Evolutionary conservation across 108 stramenopile genomes (phyloP), one percentile per base, ranked within the genome.

Genomic region (Skeletonema grethae): DNA sequence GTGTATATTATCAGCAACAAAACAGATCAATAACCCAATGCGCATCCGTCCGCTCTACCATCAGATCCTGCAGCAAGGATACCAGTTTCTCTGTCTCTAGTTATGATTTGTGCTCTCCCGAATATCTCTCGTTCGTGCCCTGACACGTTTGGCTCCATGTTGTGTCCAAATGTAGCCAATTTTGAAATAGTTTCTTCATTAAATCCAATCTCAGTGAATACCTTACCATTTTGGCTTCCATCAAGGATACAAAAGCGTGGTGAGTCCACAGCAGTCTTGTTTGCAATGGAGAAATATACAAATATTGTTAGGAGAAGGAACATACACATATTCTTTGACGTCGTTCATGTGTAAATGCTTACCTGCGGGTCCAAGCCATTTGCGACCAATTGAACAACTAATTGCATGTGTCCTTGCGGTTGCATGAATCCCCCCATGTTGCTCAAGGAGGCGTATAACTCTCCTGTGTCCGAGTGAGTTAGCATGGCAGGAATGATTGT

Each of bases 341-440:
- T 16, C 15, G 48, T 45, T 41, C n/a, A 57, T 56, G 57, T 32
- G 41, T n/a, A 11, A 43, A n/a, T 9, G 15, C 41, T 43, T 43
- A 78, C 77, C 84, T 93, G 92, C 10, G 92, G 90, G 77, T 93
- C 89, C 41, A 93, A 43, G 31, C 87, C 87, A 61, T 82, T 73
- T 30, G 93, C 83, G 20, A 98, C 73, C 69, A 97, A 76, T 56
- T 85, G 80, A 16, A 89, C 72, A 5, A 96, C 88, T n/a, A 98
- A 68, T 73, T 98, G 97, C 71, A 98, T 50, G 75, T 99, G 98
- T 12, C 97, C 97, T 76, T 97, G 97, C 0, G 98, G 97, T 79
- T 99, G 98, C 97, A 98, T 98, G 79, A 95, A 96, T 12, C 96
- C 97, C 20, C 98, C 98, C 98, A 99, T 99, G 70, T 96, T 95